Base-by-base conservation (phyloP, 2,329 filamentous ascomycete genomes). In the Cercospora sp. region DNA sequence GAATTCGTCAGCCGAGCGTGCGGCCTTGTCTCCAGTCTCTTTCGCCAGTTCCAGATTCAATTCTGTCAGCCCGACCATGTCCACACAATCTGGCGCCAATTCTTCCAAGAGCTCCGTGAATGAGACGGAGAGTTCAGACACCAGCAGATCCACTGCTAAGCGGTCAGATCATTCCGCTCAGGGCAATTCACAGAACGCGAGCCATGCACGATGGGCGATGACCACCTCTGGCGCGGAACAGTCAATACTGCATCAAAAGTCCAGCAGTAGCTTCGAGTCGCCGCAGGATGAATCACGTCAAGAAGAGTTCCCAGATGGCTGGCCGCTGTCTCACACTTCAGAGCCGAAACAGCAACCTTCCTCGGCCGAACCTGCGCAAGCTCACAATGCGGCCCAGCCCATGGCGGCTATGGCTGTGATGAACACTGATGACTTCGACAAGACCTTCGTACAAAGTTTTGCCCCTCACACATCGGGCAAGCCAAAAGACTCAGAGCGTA, bases 361-460 rank as follows among this genome's bases (percentile, higher is more conserved):
- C 0, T 20, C 20, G 18, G 18, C 18, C 12, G 53, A 30, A 57
- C 23, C 53, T 31, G 26, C 28, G 26, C 26, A 9, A 20, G 16
- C 23, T 26, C 53, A 10, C 26, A 57, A 20, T 13, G 69, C 57
- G 13, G 67, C 71, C 4, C 72, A 69, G 63, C 69, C 67, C 23
- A 48, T 66, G 10, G 73, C 69, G 20, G 72, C 73, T 2, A 67
- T 63, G 8, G 53, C 67, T 9, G 65, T 75, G 7, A 68, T 78
- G 31, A 72, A 71, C 33, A 75, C 74, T 9, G 74, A 78, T 65
- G 69, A 64, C 8, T 79, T 79, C 45, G 74, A 79, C 30, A 72
- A 70, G 23, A 73, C 75, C 64, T 78, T 79, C 63, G 73, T 79
- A 8, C 69, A 75, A 31, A 76, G 72, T 60, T 63, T 79, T 9